These are phyloP conservation scores for Nakazawaea populi DNA, from an alignment of 805 yeast genomes.

Conservation along the genomic window DNA sequence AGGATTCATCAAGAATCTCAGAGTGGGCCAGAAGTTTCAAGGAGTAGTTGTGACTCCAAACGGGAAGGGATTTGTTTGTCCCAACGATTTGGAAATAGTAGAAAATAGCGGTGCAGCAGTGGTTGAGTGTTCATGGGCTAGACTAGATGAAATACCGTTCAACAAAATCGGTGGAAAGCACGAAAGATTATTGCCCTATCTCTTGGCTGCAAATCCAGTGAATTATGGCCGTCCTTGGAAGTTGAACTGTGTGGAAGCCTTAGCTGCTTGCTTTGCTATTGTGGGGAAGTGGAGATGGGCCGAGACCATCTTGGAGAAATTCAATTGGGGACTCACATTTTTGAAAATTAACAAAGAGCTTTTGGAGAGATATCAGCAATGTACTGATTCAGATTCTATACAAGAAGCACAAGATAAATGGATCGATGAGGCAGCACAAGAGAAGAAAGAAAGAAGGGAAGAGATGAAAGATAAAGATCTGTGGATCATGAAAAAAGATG, in stretches of 20 bases:
- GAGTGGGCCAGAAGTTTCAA: conserved; percentile 90
- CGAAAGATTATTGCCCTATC: conserved; percentile 83
- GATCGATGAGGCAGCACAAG: conserved; percentile 63
- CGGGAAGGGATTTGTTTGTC: conserved; percentile 86
- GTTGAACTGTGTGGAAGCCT: conserved; percentile 92
- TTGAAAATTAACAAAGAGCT: conserved; percentile 77
- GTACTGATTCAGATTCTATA: conserved; percentile 78
- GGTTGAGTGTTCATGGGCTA: conserved; percentile 98
- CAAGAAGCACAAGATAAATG: conserved; percentile 68
- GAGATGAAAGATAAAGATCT: conserved; percentile 50
- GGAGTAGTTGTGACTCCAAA: conserved; percentile 93
- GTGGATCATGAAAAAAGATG: conserved; percentile 74
- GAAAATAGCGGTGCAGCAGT: conserved; percentile 90
- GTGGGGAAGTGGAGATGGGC: conserved; percentile 94
- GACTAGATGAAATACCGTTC: conserved; percentile 96
- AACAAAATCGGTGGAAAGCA: conserved; percentile 84
- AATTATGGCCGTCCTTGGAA: conserved; percentile 96
- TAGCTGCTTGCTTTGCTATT: conserved; percentile 95
- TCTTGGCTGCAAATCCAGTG: conserved; percentile 95
- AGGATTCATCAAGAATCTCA: conserved; percentile 70
- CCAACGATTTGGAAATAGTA: conserved; percentile 73
- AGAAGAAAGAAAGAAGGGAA: conserved; percentile 55
- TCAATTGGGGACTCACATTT: conserved; percentile 92
- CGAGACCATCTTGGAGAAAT: conserved; percentile 61
- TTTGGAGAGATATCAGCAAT: conserved; percentile 63